A percentile compares a stretch with the other conserved stretches of the same genome.
phyloP scores from a whole-genome alignment of 257 asterid species.

The Ophiorrhiza pumila region DNA sequence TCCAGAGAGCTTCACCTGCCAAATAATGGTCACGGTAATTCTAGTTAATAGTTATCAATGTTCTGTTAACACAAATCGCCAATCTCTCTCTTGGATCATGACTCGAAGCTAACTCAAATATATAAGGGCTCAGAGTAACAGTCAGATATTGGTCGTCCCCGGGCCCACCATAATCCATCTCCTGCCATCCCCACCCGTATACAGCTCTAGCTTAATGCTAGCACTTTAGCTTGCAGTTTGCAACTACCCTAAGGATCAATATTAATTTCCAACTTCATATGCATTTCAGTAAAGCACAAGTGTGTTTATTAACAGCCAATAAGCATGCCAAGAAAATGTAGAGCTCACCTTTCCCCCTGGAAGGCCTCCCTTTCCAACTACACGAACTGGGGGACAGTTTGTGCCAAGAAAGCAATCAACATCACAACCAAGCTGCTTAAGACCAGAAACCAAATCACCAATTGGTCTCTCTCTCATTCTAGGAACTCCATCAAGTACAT shows the following conservation, averaged over 20 bases:
- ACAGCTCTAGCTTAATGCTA: neutral
- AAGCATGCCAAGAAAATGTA: constrained; percentile 1
- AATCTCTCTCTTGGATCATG: neutral
- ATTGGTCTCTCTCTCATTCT: constrained; percentile 99
- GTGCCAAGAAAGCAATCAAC: constrained; percentile 87
- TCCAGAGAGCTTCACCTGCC: constrained; percentile 96
- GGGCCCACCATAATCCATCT: neutral
- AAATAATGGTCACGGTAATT: constrained; percentile 14
- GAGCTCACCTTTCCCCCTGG: constrained; percentile 86
- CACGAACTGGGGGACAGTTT: constrained; percentile 91
- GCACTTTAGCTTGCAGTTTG: neutral
- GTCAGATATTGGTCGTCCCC: neutral
- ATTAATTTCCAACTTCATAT: neutral
- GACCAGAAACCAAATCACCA: constrained; percentile 91
- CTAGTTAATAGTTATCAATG: neutral
- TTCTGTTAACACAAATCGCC: neutral
- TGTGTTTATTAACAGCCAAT: neutral
- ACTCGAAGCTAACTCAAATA: neutral
- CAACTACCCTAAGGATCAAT: too few species aligned
- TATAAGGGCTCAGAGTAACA: neutral
- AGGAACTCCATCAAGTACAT: constrained; percentile 97
- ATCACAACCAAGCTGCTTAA: constrained; percentile 96
- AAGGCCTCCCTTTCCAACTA: constrained; percentile 91
- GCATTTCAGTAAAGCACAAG: neutral
- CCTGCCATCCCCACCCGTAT: neutral